These are phyloP conservation scores for Orbilia javanica DNA, from an alignment of 2,329 filamentous ascomycete genomes.

Conservation along the genomic window DNA sequence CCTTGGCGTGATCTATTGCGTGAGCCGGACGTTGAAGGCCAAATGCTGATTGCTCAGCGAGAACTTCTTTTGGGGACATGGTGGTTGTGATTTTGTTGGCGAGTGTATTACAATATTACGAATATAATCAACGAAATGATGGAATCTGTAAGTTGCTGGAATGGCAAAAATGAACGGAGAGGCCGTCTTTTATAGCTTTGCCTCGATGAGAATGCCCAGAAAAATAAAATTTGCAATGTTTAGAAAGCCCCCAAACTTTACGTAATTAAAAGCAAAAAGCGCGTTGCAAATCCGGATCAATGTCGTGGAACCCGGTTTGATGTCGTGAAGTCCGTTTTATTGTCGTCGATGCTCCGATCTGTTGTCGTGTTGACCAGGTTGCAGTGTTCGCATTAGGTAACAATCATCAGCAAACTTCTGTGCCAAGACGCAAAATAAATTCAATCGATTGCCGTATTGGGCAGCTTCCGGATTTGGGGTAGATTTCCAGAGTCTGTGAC, in stretches of 20 bases:
- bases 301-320: slow-evolving; percentile 27
- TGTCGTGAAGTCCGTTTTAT: slow-evolving; percentile 22
- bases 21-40: slow-evolving; percentile 5
- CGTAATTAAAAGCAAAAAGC: slow-evolving; percentile 1
- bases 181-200: slow-evolving; percentile 1
- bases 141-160: not conserved
- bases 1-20: slow-evolving; percentile 15
- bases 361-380: slow-evolving; percentile 23
- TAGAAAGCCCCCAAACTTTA: slow-evolving; percentile 14
- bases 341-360: slow-evolving; percentile 23
- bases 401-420: not conserved
- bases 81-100: not conserved
- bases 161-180: not conserved
- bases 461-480: not conserved
- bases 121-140: not conserved
- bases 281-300: slow-evolving; percentile 9
- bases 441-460: not conserved
- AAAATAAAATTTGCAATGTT: not conserved
- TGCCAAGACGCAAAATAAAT: not conserved
- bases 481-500: not conserved
- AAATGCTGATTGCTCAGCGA: not conserved
- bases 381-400: slow-evolving; percentile 22
- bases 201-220: not conserved
- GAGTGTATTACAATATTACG: not conserved
- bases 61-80: not conserved